Base-by-base conservation (phyloP, 2,329 filamentous ascomycete species). In the Pseudogymnoascus sp. region DNA sequence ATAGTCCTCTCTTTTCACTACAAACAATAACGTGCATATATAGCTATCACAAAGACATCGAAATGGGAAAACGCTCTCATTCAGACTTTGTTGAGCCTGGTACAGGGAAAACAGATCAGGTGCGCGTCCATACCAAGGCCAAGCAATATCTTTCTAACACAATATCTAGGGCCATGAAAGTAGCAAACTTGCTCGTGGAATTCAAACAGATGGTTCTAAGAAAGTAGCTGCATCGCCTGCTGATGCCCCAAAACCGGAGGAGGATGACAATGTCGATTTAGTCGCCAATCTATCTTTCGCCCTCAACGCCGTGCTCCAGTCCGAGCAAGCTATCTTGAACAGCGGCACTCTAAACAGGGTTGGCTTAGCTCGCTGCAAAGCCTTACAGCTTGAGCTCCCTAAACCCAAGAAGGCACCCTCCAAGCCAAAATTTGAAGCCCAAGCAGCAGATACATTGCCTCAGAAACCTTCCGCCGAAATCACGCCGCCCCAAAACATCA, bases 111-210 rank as follows among this genome's bases (percentile, higher is more conserved):
- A 54, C 47, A 33, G 10, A 15, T 21, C 47, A 54, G 29, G 47
- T 54, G 47, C 15, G 29, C 35, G 5, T 21, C 15, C 6, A 11
- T 21, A 6, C 47, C 29, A 54, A 54, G n/a, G 1, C 47, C 29
- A 21, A 7, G 10, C 47, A 54, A 33, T 7, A 54, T 54, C 29
- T 33, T 54, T 33, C 47, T 54, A 33, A 54, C 29, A 21, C 10
- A 54, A 13, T 13, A 17, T 54, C 11, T 5, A 54, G 47, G 47
- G 47, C 15, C 47, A 54, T 54, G 47, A 54, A 54, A 33, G 47
- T 64, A 85, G 70, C 65, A 85, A 66, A 70, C 83, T 78, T 64
- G 82, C 76, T 62, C 82, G 81, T 71, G 82, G 77, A 66, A 84
- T 80, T 72, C 78, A 79, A 78, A 85, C 83, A 69, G 78, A 82